Evolutionary conservation across 2,329 filamentous ascomycete species (phyloP), one percentile per base, ranked within the genome.

Genomic region (Fusarium sp.): DNA sequence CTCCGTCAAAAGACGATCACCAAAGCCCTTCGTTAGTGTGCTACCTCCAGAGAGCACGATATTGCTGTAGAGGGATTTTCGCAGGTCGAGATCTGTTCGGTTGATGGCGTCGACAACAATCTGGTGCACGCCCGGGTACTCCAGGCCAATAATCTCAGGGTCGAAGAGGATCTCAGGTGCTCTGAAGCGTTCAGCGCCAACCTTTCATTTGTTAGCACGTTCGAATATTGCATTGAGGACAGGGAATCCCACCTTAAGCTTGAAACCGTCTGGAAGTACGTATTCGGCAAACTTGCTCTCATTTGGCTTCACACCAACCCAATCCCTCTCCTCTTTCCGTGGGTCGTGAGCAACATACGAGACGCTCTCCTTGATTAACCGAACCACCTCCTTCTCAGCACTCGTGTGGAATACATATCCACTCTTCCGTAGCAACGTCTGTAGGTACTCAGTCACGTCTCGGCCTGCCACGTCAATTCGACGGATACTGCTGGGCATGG

Each of bases 351-450:
- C 94, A 39, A 99, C 91, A 78, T 98, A 99, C 58, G 92, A 92
- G 47, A 93, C 91, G 76, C 92, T 92, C 85, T 99, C 96, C 83
- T 99, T 99, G 82, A 99, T 97, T 79, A 93, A 87, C 70, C 95
- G 89, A 59, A 99, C 96, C n/a, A 97, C 94, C 82, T 99, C 96
- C 83, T 99, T 99, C 84, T 99, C 96, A 14, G 96, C 96, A 77
- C 94, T 97, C 19, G 96, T 99, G 81, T 98, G 95, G 79, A 99
- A 97, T 19, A 97, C 89, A 77, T 96, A 93, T 49, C 96, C 96
- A 73, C 90, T 92, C 84, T 97, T 98, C 75, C 96, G 88, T 71
- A 99, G 84, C 72, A 98, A 82, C 62, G 91, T 90, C 81, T 99
- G 96, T 82, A 99, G 84, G 77, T 99, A 90, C 80, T 99, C 96